Evolutionary conservation across 2,329 filamentous ascomycete species (phyloP).

Genomic region (Hysterium pulicare): DNA sequence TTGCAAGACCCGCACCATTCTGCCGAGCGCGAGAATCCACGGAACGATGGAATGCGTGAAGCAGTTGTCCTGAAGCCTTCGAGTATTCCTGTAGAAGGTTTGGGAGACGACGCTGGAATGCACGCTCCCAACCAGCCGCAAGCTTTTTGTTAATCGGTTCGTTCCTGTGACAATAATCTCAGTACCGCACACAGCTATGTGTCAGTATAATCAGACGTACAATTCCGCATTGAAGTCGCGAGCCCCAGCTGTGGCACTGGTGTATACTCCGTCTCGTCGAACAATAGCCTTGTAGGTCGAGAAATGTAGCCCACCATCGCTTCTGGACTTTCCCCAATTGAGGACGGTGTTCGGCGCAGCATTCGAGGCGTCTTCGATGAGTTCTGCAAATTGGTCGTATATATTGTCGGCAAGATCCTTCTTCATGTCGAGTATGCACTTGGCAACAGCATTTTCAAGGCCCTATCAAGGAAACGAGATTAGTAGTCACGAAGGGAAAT

Average conservation of each 20-base stretch:
- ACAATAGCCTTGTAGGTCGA: slow-evolving; percentile 57
- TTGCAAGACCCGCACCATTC: slow-evolving; percentile 39
- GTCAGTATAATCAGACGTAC: slow-evolving; percentile 7
- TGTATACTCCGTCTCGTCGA: slow-evolving; percentile 48
- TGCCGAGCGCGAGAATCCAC: slow-evolving; percentile 40
- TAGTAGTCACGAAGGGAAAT: too few species aligned
- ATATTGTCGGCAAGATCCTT: slow-evolving; percentile 45
- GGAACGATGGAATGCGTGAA: slow-evolving; percentile 42
- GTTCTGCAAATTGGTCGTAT: slow-evolving; percentile 42
- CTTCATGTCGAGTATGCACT: slow-evolving; percentile 40
- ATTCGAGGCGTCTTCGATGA: slow-evolving; percentile 39
- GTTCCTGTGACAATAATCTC: slow-evolving; percentile 14
- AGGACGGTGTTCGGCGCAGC: slow-evolving; percentile 31
- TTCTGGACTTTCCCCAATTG: slow-evolving; percentile 36
- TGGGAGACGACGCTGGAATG: slow-evolving; percentile 44
- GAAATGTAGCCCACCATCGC: slow-evolving; percentile 48
- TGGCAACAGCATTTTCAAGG: slow-evolving; percentile 41
- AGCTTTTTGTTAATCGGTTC: slow-evolving; percentile 41
- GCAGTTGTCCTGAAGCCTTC: slow-evolving; percentile 24
- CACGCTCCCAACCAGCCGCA: slow-evolving; percentile 43
- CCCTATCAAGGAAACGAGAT: slow-evolving; percentile 10
- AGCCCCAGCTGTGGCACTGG: slow-evolving; percentile 32
- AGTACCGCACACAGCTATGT: background rate
- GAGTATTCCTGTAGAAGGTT: slow-evolving; percentile 38
- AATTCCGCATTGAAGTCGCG: slow-evolving; percentile 44